Conservation (phyloP, 2,329 filamentous ascomycete species). For the Sclerotinia borealis region DNA sequence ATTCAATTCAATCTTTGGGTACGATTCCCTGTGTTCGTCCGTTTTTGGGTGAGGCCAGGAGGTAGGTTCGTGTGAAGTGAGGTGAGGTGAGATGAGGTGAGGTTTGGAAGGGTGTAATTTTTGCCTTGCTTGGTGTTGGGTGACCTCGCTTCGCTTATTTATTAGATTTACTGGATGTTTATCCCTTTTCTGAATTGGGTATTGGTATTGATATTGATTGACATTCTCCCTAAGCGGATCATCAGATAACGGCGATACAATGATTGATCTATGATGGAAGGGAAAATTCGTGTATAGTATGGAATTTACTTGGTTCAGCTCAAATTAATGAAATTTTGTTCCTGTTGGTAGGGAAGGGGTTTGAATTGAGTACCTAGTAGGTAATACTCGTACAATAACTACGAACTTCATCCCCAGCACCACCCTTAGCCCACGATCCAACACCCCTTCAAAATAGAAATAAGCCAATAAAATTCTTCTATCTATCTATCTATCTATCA, state of each 20-base stretch:
- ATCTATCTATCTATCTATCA: neutral
- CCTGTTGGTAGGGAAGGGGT: neutral
- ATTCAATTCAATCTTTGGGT: neutral
- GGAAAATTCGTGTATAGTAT: neutral
- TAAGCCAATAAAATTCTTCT: no score
- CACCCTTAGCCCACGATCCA: no score
- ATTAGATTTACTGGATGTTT: neutral
- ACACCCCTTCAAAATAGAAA: neutral
- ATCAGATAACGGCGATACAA: no score
- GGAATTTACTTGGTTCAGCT: neutral
- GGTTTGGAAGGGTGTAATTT: neutral
- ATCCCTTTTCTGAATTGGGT: neutral
- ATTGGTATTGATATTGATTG: no score
- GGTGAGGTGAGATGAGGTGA: no score
- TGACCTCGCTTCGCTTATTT: neutral
- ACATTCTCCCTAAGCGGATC: no score
- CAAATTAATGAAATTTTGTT: neutral
- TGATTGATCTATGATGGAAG: no score
- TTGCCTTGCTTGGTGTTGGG: constrained; percentile 1
- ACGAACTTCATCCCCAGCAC: no score
- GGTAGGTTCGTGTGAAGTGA: no score
- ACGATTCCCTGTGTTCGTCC: neutral
- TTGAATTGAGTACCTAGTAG: neutral
- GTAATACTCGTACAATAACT: no score
- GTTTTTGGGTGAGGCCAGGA: constrained; percentile 1